These are phyloP conservation scores for Whalleya microplaca DNA, from an alignment of 2,329 filamentous ascomycete species.

Conservation along the genomic window DNA sequence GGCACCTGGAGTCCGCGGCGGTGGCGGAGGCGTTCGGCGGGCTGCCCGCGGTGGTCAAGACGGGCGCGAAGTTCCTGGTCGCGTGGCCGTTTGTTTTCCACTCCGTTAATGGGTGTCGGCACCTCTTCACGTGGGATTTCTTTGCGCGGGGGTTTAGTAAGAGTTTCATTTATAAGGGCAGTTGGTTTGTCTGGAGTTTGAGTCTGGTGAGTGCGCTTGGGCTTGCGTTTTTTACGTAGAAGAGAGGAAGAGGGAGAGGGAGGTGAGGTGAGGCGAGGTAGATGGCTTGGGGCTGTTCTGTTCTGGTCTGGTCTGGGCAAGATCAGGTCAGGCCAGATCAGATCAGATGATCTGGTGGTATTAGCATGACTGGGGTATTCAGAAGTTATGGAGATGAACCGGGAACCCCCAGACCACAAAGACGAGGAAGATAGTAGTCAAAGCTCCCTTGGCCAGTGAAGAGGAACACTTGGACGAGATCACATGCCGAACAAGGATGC, in stretches of 20 bases:
- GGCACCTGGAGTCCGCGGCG: constrained; percentile 62
- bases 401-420: too few relatives aligned
- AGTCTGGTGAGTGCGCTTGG: constrained; percentile 49
- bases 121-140: constrained; percentile 58
- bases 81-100: constrained; percentile 66
- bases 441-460: too few relatives aligned
- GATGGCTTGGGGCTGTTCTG: neutral
- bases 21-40: constrained; percentile 64
- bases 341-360: neutral
- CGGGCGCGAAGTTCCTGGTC: constrained; percentile 56
- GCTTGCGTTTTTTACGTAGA: constrained; percentile 55
- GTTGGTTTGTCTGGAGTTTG: constrained; percentile 52
- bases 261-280: neutral
- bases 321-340: neutral
- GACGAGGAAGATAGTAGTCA: too few relatives aligned
- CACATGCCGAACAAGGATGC: neutral
- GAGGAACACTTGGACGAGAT: neutral
- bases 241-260: too few relatives aligned
- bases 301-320: neutral
- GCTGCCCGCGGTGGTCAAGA: constrained; percentile 63
- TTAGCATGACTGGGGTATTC: neutral
- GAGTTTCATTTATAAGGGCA: constrained; percentile 48
- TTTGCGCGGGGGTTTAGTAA: constrained; percentile 55
- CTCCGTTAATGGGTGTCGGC: constrained; percentile 58
- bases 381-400: too few relatives aligned